Conservation (phyloP, 106 monocot species). For the Narthecium ossifragum region DNA sequence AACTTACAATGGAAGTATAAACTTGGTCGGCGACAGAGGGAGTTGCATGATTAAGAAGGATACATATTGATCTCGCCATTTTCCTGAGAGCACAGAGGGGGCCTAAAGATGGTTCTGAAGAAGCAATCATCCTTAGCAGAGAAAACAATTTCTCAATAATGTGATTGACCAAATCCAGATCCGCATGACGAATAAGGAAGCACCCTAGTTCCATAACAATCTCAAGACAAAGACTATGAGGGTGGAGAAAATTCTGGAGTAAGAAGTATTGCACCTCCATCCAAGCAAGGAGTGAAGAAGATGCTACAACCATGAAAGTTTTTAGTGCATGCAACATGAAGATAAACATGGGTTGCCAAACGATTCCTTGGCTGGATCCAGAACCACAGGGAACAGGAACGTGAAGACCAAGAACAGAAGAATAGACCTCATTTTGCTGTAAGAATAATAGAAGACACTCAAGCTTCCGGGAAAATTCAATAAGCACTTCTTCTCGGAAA, state of each 20-base stretch:
- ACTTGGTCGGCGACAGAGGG: conserved; percentile 48
- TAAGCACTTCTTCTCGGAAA: conserved; percentile 56
- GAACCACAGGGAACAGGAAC: conserved; percentile 39
- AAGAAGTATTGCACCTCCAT: conserved; percentile 57
- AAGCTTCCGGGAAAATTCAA: conserved; percentile 55
- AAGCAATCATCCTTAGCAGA: conserved; percentile 42
- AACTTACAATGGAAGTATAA: conserved; percentile 32
- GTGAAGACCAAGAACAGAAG: conserved; percentile 47
- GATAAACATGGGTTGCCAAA: conserved; percentile 51
- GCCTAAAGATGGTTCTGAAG: conserved; percentile 31
- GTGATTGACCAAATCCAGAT: conserved; percentile 30
- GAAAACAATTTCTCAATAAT: conserved; percentile 40
- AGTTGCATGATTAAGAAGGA: conserved; percentile 36
- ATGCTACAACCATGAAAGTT: conserved; percentile 63
- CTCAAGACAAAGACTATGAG: conserved; percentile 70
- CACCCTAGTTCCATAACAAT: conserved; percentile 67
- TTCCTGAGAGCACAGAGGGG: conserved; percentile 57
- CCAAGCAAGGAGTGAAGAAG: conserved; percentile 43
- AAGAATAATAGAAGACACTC: conserved; percentile 46
- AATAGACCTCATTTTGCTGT: conserved; percentile 47
- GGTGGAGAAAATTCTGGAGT: conserved; percentile 62
- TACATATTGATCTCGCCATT: conserved; percentile 49
- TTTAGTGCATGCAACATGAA: conserved; percentile 54
- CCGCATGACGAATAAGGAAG: conserved; percentile 68
- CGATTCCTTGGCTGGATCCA: conserved; percentile 28